These are phyloP conservation scores for Alternaria metachromatica DNA, from an alignment of 2,329 filamentous ascomycete genomes.

Conservation along the genomic window DNA sequence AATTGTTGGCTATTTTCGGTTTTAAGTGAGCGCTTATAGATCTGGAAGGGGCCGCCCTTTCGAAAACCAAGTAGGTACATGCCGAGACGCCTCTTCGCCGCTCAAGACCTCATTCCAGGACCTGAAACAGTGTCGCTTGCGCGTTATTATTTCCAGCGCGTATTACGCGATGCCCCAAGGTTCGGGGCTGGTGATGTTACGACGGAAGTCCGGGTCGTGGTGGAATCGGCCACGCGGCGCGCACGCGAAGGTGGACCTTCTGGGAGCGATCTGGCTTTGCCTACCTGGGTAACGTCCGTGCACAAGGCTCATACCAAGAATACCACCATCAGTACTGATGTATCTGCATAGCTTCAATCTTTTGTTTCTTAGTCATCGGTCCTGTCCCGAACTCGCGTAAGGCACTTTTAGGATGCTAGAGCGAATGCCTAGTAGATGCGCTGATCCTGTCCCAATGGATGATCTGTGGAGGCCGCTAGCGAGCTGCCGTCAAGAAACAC, in stretches of 20 bases:
- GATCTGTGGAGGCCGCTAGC: neutral
- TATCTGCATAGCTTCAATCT: neutral
- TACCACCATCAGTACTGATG: neutral
- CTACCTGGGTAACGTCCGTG: neutral
- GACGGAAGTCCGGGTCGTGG: neutral
- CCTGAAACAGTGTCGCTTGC: neutral
- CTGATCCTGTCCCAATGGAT: neutral
- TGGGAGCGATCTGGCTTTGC: neutral
- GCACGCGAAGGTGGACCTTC: neutral
- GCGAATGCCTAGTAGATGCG: neutral
- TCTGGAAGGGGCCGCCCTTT: neutral
- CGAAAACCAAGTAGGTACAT: neutral
- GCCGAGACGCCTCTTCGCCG: neutral
- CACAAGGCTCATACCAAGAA: neutral
- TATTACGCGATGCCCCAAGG: neutral
- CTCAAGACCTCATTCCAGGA: neutral
- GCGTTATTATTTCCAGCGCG: neutral
- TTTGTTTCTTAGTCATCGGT: neutral
- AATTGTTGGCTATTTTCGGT: slow-evolving; percentile 13
- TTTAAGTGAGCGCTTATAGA: neutral
- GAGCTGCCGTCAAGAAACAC: neutral
- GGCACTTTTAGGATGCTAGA: neutral
- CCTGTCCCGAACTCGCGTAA: neutral
- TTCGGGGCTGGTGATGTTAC: neutral
- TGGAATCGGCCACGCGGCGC: neutral